Base-by-base conservation (phyloP, 2,329 filamentous ascomycete species). In the Xylaria sp. region DNA sequence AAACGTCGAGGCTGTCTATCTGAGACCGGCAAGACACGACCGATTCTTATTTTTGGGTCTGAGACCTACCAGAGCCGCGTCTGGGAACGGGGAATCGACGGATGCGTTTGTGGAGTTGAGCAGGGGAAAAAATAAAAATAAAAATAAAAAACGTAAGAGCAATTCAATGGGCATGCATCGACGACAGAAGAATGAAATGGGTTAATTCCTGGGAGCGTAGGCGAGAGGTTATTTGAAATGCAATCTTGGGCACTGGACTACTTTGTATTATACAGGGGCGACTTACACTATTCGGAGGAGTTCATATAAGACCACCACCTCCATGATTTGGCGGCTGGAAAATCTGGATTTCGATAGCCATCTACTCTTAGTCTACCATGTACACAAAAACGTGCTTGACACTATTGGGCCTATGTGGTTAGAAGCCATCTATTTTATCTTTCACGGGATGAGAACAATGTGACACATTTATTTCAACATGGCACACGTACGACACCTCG, bases 1-100 rank as follows among this genome's bases (percentile, higher is more conserved):
- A 33, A 58, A 49, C 31, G 25, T 44, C n/a, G 45, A 58, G 57
- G 47, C 51, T 22, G 29, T 56, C 51, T 42, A 45, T 51, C 65
- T 36, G 22, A 59, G 38, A 56, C 36, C 2, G 50, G 49, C 50
- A 44, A 53, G 51, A 20, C 4, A 33, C 25, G 33, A 36, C 49
- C 33, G 47, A 38, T 33, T 42, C 27, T 50, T 20, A 22, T 20
- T 22, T 54, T 55, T 42, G 17, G 51, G 49, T 27, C 39, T 53
- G 54, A 36, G 25, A 27, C 42, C n/a, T n/a, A n/a, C n/a, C 36
- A 44, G 38, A 25, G 27, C 44, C 25, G 59, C 49, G 31, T 44
- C 25, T 29, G 29, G 25, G 33, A 38, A n/a, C 33, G 44, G n/a
- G n/a, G 27, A 65, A 25, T 51, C 42, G 42, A 54, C 50, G 36